Percentiles rank a stretch among this genome's conserved stretches.
These are phyloP conservation scores for Polychytrium aggregatum DNA, from an alignment of 192 early-diverging fungal genomes.

Conservation along the genomic window DNA sequence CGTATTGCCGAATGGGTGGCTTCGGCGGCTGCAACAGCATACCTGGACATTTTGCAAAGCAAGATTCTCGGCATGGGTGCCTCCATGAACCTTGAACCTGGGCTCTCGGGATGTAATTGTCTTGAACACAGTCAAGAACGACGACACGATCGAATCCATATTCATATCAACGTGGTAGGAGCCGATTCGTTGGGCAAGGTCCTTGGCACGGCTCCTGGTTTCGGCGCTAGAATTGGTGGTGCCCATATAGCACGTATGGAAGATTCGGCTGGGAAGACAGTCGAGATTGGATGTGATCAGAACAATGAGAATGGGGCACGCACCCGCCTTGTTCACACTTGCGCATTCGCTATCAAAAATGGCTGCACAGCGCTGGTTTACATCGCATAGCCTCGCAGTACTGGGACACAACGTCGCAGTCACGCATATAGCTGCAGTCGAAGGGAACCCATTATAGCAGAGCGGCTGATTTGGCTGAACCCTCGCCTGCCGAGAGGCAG, in stretches of 20 bases:
- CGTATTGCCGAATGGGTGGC: not conserved
- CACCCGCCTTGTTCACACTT: no score
- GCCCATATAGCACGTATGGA: slow-evolving; percentile 96
- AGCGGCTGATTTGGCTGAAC: no score
- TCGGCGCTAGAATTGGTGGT: slow-evolving; percentile 81
- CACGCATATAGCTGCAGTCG: no score
- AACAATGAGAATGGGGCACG: not conserved
- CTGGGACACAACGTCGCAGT: no score
- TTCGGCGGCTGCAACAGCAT: not conserved
- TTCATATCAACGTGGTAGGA: slow-evolving; percentile 82
- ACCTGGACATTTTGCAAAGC: slow-evolving; percentile 95
- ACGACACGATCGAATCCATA: slow-evolving; percentile 73
- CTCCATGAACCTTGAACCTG: slow-evolving; percentile 72
- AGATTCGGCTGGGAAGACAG: slow-evolving; percentile 44
- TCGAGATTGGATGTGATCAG: not conserved
- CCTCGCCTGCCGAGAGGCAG: no score
- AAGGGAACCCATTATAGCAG: no score
- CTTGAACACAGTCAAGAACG: slow-evolving; percentile 65
- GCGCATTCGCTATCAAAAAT: no score
- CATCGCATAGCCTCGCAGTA: no score
- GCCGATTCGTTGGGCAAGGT: slow-evolving; percentile 70
- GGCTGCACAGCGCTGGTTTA: no score
- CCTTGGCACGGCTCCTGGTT: slow-evolving; percentile 67
- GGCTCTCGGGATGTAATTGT: slow-evolving; percentile 66
- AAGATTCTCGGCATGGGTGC: slow-evolving; percentile 74